Percentiles rank a stretch among this genome's conserved stretches.
phyloP scores from a whole-genome alignment of 148 eudicot species.

The Talinum fruticosum region DNA sequence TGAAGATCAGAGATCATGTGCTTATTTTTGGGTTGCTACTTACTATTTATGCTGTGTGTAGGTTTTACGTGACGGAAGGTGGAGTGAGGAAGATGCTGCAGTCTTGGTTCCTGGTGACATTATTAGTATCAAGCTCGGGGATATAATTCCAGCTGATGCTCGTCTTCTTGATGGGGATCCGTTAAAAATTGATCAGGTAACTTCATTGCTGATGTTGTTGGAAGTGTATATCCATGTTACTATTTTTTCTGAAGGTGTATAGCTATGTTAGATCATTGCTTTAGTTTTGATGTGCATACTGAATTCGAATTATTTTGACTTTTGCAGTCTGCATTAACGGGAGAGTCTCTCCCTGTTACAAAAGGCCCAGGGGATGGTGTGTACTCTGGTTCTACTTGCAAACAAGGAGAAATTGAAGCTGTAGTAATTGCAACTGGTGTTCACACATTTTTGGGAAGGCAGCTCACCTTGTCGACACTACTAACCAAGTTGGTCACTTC shows the following conservation, averaged over 20 bases:
- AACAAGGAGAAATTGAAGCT: slow-evolving; percentile 97
- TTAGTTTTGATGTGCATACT: not conserved
- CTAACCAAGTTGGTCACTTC: slow-evolving; percentile 98
- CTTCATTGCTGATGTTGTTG: not conserved
- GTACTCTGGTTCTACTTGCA: slow-evolving; percentile 97
- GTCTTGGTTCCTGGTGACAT: slow-evolving; percentile 90
- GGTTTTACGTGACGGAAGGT: slow-evolving; percentile 90
- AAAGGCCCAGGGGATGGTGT: slow-evolving; percentile 97
- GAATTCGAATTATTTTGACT: not conserved
- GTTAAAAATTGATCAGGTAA: slow-evolving; percentile 90
- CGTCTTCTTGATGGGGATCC: slow-evolving; percentile 99
- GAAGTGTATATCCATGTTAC: too few species aligned
- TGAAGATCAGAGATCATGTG: not conserved
- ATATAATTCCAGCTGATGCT: slow-evolving; percentile 95
- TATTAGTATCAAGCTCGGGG: slow-evolving; percentile 88
- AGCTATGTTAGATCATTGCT: not conserved
- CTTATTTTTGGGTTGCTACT: not conserved
- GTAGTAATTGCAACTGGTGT: slow-evolving; percentile 97
- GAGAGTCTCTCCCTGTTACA: slow-evolving; percentile 98
- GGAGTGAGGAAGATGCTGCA: slow-evolving; percentile 93
- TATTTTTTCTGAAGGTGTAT: too few species aligned
- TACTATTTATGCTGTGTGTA: slow-evolving; percentile 22
- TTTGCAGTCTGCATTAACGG: slow-evolving; percentile 89
- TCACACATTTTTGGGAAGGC: slow-evolving; percentile 98
- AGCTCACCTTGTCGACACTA: slow-evolving; percentile 91